These are phyloP conservation scores for Linnemannia schmuckeri DNA, from an alignment of 192 early-diverging fungal species.

Conservation along the genomic window DNA sequence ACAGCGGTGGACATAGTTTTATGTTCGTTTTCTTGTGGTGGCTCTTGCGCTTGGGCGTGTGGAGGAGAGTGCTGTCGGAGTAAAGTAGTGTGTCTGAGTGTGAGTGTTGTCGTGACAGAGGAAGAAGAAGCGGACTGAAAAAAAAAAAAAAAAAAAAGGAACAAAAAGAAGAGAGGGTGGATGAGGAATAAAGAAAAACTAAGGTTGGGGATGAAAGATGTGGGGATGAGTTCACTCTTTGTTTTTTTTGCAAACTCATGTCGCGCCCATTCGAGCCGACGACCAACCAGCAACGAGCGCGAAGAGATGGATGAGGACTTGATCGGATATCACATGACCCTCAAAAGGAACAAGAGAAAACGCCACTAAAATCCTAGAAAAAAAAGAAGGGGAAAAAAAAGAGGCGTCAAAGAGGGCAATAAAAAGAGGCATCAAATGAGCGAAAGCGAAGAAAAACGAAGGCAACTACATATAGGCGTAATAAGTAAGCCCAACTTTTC, in stretches of 20 bases:
- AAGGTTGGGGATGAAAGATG: neutral
- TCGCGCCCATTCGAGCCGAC: neutral
- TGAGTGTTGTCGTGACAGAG: neutral
- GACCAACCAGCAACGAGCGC: neutral
- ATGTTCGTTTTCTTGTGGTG: neutral
- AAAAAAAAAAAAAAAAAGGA: neutral
- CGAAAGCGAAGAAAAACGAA: too few species aligned
- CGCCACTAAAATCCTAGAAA: neutral
- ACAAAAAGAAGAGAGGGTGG: neutral
- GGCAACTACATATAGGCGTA: too few species aligned
- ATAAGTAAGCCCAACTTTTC: too few species aligned
- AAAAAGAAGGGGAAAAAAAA: neutral
- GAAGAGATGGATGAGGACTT: neutral
- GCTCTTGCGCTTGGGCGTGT: neutral
- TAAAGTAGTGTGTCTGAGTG: neutral
- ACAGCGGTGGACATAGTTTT: conserved; percentile 39
- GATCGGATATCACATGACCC: neutral
- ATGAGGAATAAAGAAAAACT: neutral
- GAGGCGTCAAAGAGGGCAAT: too few species aligned
- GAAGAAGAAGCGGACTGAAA: neutral
- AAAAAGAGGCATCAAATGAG: too few species aligned
- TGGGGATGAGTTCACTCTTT: neutral
- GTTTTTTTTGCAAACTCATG: neutral
- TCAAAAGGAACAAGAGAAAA: too few species aligned
- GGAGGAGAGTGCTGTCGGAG: neutral